Percentiles rank a stretch among this genome's conserved stretches.
phyloP scores from a whole-genome alignment of 2,329 filamentous ascomycete species.

The Helotiales sp. region DNA sequence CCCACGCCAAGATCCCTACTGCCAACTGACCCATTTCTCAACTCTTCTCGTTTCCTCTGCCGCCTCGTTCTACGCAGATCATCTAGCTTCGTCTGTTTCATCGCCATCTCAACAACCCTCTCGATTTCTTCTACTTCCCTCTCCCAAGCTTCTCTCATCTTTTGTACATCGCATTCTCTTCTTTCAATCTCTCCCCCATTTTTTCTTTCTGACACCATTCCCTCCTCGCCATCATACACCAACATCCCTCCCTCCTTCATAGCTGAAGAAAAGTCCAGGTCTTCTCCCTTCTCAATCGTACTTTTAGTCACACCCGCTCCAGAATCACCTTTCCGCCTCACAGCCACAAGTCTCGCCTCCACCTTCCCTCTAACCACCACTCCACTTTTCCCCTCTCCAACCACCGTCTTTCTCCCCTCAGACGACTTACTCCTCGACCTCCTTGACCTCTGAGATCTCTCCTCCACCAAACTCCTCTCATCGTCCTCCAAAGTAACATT shows the following conservation, averaged over 20 bases:
- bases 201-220: background rate
- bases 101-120: background rate
- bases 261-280: background rate
- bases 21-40: background rate
- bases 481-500: background rate
- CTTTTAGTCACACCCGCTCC: background rate
- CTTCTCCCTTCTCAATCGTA: background rate
- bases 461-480: background rate
- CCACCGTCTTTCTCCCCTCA: background rate
- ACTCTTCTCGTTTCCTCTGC: background rate
- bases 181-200: background rate
- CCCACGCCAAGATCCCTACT: background rate
- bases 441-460: background rate
- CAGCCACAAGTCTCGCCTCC: slow-evolving; percentile 14
- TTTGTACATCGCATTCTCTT: background rate
- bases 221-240: background rate
- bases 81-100: background rate
- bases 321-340: background rate
- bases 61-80: background rate
- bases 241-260: background rate
- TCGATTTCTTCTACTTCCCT: background rate
- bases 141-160: background rate
- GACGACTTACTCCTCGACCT: background rate
- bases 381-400: slow-evolving; percentile 7
- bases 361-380: slow-evolving; percentile 8